phyloP scores from a whole-genome alignment of 2,329 filamentous ascomycete species.

The Venturia oleaginea region DNA sequence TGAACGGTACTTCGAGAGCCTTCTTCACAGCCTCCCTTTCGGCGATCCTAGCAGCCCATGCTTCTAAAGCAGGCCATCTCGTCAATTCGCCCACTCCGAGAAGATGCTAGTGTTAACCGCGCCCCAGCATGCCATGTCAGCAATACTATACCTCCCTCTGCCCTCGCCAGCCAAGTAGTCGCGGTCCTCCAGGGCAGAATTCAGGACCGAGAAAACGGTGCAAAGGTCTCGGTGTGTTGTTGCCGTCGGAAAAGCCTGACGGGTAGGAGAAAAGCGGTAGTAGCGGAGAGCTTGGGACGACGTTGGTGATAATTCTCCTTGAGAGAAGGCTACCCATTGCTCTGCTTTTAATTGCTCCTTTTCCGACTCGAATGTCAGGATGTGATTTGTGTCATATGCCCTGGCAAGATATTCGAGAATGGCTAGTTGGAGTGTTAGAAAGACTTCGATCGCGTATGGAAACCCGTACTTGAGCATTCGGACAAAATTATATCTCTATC shows the following conservation, averaged over 20 bases:
- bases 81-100: neutral
- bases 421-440: slow-evolving; percentile 20
- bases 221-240: slow-evolving; percentile 45
- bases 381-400: slow-evolving; percentile 38
- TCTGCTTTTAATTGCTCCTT: slow-evolving; percentile 40
- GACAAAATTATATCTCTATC: slow-evolving; percentile 36
- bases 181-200: slow-evolving; percentile 43
- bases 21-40: slow-evolving; percentile 6
- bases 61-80: slow-evolving; percentile 6
- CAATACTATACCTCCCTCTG: slow-evolving; percentile 44
- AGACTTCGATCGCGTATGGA: neutral
- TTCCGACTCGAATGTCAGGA: slow-evolving; percentile 37
- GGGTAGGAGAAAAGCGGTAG: slow-evolving; percentile 10
- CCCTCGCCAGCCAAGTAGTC: slow-evolving; percentile 46
- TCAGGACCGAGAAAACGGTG: slow-evolving; percentile 44
- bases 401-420: slow-evolving; percentile 37
- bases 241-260: slow-evolving; percentile 17
- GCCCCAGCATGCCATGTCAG: slow-evolving; percentile 32
- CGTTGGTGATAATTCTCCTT: slow-evolving; percentile 37
- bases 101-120: slow-evolving; percentile 8
- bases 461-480: slow-evolving; percentile 42
- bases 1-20: slow-evolving; percentile 8
- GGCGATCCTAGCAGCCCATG: slow-evolving; percentile 6
- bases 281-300: slow-evolving; percentile 34
- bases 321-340: slow-evolving; percentile 55